Evolutionary conservation across 2,329 filamentous ascomycete species (phyloP).

Genomic region (Fusarium chlamydosporum): DNA sequence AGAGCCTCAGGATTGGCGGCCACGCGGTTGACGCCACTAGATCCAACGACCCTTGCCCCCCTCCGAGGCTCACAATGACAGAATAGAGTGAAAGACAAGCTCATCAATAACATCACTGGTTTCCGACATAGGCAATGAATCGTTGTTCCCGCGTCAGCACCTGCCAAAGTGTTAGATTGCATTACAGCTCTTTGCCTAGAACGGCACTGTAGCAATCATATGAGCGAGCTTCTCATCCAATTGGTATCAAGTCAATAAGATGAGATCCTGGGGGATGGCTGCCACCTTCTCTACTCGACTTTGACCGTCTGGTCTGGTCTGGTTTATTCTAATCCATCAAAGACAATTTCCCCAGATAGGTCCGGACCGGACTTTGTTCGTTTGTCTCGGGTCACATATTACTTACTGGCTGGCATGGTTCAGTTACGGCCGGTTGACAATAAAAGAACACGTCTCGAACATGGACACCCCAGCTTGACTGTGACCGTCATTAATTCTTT

Average conservation of each 20-base stretch:
- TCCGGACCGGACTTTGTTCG: conserved; percentile 4
- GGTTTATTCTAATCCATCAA: background rate
- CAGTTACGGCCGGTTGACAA: conserved; percentile 13
- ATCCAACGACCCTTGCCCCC: conserved; percentile 28
- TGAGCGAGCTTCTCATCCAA: conserved; percentile 26
- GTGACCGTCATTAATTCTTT: conserved; percentile 30
- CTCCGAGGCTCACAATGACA: conserved; percentile 8
- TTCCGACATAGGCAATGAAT: conserved; percentile 24
- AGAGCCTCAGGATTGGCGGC: conserved; percentile 36
- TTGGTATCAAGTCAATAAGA: conserved; percentile 22
- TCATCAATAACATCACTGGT: conserved; percentile 29
- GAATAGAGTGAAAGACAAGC: conserved; percentile 20
- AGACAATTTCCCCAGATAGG: conserved; percentile 22
- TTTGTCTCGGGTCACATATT: background rate
- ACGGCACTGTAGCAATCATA: conserved; percentile 25
- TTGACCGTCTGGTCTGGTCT: background rate
- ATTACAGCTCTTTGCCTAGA: conserved; percentile 41
- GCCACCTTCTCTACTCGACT: conserved; percentile 25
- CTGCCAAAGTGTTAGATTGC: conserved; percentile 5
- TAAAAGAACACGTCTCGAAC: conserved; percentile 40
- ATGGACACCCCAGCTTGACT: conserved; percentile 22
- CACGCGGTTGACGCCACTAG: conserved; percentile 39
- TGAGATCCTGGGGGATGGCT: conserved; percentile 41
- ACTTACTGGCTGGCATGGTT: background rate
- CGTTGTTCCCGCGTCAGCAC: conserved; percentile 17